Evolutionary conservation across 164 flowering plant species (phyloP).

Genomic region (Tetrastigma voinierianum): DNA sequence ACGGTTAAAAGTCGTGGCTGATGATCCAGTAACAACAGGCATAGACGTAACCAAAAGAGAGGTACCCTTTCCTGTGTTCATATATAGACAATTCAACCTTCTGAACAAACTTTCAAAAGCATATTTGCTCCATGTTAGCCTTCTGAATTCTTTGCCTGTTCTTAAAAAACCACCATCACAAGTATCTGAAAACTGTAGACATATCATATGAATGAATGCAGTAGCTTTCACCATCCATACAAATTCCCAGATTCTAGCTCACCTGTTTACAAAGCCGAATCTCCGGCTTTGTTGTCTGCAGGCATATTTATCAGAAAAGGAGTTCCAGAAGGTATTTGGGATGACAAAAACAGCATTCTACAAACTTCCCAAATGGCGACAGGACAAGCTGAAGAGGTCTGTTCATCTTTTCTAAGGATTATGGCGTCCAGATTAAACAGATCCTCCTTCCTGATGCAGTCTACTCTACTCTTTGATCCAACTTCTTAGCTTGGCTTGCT

Average conservation of each 20-base stretch:
- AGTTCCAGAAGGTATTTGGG: conserved; percentile 60
- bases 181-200: neutral
- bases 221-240: neutral
- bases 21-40: conserved; percentile 35
- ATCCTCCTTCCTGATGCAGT: too few relatives aligned
- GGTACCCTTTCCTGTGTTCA: conserved; percentile 34
- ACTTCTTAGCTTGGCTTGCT: too few relatives aligned
- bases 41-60: conserved; percentile 73
- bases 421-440: conserved; percentile 1
- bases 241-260: neutral
- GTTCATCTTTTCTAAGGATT: conserved; percentile 50
- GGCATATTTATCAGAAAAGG: conserved; percentile 63
- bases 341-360: conserved; percentile 61
- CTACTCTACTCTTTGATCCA: too few relatives aligned
- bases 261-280: neutral
- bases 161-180: neutral
- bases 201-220: neutral
- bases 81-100: neutral
- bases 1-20: conserved; percentile 42
- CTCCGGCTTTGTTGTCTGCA: conserved; percentile 16
- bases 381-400: conserved; percentile 60
- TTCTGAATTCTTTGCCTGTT: neutral
- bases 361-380: conserved; percentile 70
- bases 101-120: neutral
- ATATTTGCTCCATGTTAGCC: neutral